Base-by-base conservation (phyloP, 495 filamentous ascomycete genomes). In the Aspergillus carlsbadensis region DNA sequence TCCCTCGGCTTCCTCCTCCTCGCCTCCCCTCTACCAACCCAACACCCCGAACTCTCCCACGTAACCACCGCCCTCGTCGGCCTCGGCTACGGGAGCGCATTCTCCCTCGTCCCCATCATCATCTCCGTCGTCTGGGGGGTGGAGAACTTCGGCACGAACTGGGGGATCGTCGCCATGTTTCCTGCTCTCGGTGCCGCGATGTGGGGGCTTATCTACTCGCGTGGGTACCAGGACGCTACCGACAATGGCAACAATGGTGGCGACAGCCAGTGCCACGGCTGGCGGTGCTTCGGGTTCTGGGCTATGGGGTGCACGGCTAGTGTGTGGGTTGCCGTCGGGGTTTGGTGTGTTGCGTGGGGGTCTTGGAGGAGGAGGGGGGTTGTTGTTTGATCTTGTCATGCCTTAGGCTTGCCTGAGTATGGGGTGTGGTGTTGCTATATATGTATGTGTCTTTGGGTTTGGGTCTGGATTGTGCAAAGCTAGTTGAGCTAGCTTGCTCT, bases 131-230 rank as follows among this genome's bases (percentile, higher is more conserved):
- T 98, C 41, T 98, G 94, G 94, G 94, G 94, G 34, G 91, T 96
- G 2, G 90, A 96, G 74, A 98, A 98, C 70, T 98, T 98, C 69
- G 94, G 90, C 56, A 98, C 94, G 2, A 98, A 98, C 62, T 98
- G 93, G 87, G 94, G 94, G 13, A 91, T 97, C 56, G 86, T 98
- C 14, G 90, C 90, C 33, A 89, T 95, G 75, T 87, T 92, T 45
- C 94, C 94, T 8, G 94, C 92, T 1, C 69, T 83, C 2, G 93
- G 93, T 0, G 91, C 92, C 0, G 87, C 89, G 0, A 75, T 92
- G 10, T 98, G 90, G 91, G 90, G 94, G 0, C 60, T 89, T 4
- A 71, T 96, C 11, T 98, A 96, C 65, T 86, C 86, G 7, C 80
- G 75, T 0, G 86, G 90, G 5, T 98, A 97, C 69, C 86, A 96